Evolutionary conservation across 805 yeast genomes (phyloP).

Genomic region (Barnettozyma siamensis): DNA sequence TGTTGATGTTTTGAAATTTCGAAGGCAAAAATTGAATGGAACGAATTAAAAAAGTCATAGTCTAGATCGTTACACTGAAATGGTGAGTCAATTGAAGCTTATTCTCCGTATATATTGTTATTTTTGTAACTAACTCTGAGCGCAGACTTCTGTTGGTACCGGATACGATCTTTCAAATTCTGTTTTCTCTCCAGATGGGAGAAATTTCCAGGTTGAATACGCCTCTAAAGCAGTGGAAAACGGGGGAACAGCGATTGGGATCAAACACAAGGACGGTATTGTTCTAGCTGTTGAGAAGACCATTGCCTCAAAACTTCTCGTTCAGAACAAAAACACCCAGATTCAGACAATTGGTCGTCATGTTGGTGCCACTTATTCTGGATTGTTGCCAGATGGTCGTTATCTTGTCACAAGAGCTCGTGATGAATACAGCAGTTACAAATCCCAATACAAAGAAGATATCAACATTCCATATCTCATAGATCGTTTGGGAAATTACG

Average conservation of each 20-base stretch:
- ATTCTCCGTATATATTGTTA: not conserved
- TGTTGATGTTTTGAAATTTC: not conserved
- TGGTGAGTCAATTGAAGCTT: conserved; percentile 1
- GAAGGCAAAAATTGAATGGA: not conserved
- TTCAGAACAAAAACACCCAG: conserved; percentile 82
- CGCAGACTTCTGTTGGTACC: conserved; percentile 89
- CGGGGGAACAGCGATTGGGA: conserved; percentile 93
- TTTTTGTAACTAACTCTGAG: not conserved
- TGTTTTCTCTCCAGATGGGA: conserved; percentile 83
- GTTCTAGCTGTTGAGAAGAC: conserved; percentile 98
- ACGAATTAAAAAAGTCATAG: not conserved
- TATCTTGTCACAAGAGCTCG: conserved; percentile 88
- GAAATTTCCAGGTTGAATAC: conserved; percentile 96
- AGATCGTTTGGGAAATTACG: conserved; percentile 84
- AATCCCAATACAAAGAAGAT: conserved; percentile 67
- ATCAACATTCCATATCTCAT: conserved; percentile 78
- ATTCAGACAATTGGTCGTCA: conserved; percentile 93
- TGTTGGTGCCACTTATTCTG: conserved; percentile 92
- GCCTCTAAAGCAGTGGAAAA: conserved; percentile 97
- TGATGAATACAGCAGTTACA: conserved; percentile 80
- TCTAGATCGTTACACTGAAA: not conserved
- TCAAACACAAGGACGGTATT: conserved; percentile 86
- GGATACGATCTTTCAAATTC: conserved; percentile 98
- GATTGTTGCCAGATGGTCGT: conserved; percentile 94
- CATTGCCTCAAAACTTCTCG: conserved; percentile 78